phyloP scores from a whole-genome alignment of 805 yeast genomes.

The Candida quercuum region DNA sequence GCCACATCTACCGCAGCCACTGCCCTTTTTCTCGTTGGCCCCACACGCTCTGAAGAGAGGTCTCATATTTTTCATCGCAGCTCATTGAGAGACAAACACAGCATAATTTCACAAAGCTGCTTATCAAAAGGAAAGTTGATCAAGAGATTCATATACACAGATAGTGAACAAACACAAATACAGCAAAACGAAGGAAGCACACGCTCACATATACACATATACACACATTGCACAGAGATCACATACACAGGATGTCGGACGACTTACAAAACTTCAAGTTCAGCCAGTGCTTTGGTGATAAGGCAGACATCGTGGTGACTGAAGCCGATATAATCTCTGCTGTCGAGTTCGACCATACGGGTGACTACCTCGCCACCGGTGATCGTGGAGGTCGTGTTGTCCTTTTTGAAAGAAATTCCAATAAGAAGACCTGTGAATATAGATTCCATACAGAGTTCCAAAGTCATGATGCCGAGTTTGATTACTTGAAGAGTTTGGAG shows the following conservation, averaged over 20 bases:
- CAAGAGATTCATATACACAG: too few relatives aligned
- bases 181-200: too few relatives aligned
- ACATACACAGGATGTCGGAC: conserved; percentile 20
- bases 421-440: conserved; percentile 82
- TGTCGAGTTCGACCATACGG: conserved; percentile 92
- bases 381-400: conserved; percentile 99
- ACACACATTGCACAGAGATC: neutral
- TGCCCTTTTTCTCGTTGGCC: too few relatives aligned
- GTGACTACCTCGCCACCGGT: conserved; percentile 95
- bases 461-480: conserved; percentile 97
- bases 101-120: too few relatives aligned
- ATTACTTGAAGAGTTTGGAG: conserved; percentile 89
- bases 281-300: conserved; percentile 98
- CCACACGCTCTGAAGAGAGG: too few relatives aligned
- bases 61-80: too few relatives aligned
- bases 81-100: too few relatives aligned
- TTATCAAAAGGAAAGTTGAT: too few relatives aligned
- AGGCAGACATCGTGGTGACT: conserved; percentile 93
- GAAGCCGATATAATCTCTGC: conserved; percentile 97
- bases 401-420: conserved; percentile 81
- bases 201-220: too few relatives aligned
- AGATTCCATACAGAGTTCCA: conserved; percentile 95
- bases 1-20: too few relatives aligned
- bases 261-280: conserved; percentile 51
- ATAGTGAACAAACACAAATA: too few relatives aligned